Evolutionary conservation across 768 basidiomycete species (phyloP).

Genomic region (Serendipita sp.): DNA sequence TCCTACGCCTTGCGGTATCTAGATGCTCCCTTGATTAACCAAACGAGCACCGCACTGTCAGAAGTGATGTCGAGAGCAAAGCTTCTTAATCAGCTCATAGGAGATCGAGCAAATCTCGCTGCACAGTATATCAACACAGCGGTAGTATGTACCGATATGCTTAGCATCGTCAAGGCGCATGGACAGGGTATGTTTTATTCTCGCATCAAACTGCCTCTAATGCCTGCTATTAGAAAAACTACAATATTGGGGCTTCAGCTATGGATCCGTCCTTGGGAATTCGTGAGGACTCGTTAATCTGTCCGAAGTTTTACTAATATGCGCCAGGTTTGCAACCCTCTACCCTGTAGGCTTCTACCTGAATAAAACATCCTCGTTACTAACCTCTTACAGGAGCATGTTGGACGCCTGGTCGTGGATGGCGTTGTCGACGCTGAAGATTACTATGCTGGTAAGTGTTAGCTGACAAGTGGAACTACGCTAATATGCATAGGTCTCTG

Average conservation of each 20-base stretch:
- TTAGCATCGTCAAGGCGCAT: constrained; percentile 12
- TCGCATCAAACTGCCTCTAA: no score
- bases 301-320: neutral
- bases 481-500: neutral
- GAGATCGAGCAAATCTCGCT: neutral
- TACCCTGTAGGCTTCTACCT: neutral
- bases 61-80: neutral
- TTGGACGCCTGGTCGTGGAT: constrained; percentile 6
- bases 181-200: constrained; percentile 6
- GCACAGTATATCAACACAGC: constrained; percentile 8
- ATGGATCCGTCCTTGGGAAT: constrained; percentile 4
- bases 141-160: constrained; percentile 13
- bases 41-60: neutral
- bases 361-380: neutral
- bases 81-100: neutral
- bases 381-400: neutral
- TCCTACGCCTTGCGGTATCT: neutral
- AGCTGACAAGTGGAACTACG: no score
- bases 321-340: neutral
- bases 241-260: constrained; percentile 11
- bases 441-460: neutral
- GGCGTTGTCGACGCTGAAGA: constrained; percentile 6
- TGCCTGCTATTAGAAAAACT: constrained; percentile 9
- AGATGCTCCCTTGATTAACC: neutral
- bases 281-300: neutral